Percentiles rank a stretch among this genome's conserved stretches.
Evolutionary conservation across 2,329 filamentous ascomycete genomes (phyloP).

Genomic region (Pezicula rhizophila): DNA sequence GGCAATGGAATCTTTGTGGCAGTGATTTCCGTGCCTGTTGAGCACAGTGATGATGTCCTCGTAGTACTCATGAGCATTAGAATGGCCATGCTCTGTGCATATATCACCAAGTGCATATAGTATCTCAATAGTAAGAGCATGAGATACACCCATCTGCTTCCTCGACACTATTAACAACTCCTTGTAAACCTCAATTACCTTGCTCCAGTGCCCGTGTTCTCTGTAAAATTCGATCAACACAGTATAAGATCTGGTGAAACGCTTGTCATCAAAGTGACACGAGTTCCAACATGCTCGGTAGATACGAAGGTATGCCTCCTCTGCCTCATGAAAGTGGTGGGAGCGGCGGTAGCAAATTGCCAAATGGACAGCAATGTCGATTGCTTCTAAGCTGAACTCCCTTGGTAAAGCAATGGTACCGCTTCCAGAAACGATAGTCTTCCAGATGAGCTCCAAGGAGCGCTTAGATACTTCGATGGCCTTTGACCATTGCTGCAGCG

Average conservation of each 20-base stretch:
- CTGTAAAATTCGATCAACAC: constrained; percentile 15
- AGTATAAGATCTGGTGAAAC: constrained; percentile 13
- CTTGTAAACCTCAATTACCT: constrained; percentile 15
- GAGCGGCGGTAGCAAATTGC: constrained; percentile 9
- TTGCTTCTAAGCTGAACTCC: constrained; percentile 5
- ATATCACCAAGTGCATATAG: constrained; percentile 4
- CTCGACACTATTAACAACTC: constrained; percentile 13
- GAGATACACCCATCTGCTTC: constrained; percentile 5
- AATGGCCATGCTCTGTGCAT: constrained; percentile 16
- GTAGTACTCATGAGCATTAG: constrained; percentile 17
- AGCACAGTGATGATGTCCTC: constrained; percentile 16
- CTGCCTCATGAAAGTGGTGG: constrained; percentile 18
- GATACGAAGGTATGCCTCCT: constrained; percentile 13
- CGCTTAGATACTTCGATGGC: constrained; percentile 2
- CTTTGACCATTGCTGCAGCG: constrained; percentile 5
- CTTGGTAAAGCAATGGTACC: constrained; percentile 6
- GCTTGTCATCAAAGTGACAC: constrained; percentile 14
- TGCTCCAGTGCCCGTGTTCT: constrained; percentile 14
- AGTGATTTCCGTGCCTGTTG: constrained; percentile 29
- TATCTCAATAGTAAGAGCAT: neutral
- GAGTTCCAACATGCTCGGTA: constrained; percentile 18
- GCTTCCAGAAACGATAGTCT: neutral
- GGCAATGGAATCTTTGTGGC: constrained; percentile 32
- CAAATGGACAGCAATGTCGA: constrained; percentile 6
- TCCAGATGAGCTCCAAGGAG: constrained; percentile 6